Evolutionary conservation across 768 basidiomycete species (phyloP).

Genomic region (Mycena capillaripes): DNA sequence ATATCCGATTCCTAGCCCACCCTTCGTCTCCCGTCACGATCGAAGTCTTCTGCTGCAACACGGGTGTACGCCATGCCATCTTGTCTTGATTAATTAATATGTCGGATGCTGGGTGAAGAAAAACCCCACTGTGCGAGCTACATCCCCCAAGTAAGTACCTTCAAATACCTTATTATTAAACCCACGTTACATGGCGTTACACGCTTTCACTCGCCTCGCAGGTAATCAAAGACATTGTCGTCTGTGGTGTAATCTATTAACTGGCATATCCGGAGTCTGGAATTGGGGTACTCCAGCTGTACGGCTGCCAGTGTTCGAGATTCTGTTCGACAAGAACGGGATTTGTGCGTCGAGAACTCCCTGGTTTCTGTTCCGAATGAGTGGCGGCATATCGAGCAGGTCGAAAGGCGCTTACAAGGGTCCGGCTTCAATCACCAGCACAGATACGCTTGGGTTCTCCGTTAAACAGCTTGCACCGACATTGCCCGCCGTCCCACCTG

Average conservation of each 20-base stretch:
- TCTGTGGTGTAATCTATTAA: slow-evolving; percentile 4
- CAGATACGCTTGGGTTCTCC: slow-evolving; percentile 2
- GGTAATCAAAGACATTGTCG: background rate
- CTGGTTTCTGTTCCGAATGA: background rate
- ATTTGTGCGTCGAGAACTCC: slow-evolving; percentile 4
- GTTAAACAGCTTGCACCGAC: slow-evolving; percentile 3
- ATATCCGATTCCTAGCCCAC: slow-evolving; percentile 47
- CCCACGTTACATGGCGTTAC: background rate
- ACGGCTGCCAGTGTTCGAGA: background rate
- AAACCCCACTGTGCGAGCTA: slow-evolving; percentile 13
- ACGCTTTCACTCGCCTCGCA: slow-evolving; percentile 1
- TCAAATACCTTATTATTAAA: slow-evolving; percentile 4
- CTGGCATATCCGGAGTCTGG: background rate
- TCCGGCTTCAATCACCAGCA: slow-evolving; percentile 13
- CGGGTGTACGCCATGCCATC: slow-evolving; percentile 40
- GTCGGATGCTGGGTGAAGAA: background rate
- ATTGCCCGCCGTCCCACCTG: background rate
- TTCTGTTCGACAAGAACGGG: background rate
- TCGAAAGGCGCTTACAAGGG: slow-evolving; percentile 3
- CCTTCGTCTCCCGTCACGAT: slow-evolving; percentile 46
- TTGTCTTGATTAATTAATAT: background rate
- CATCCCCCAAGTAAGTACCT: slow-evolving; percentile 14
- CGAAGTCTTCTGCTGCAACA: slow-evolving; percentile 45
- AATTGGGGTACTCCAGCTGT: slow-evolving; percentile 20
- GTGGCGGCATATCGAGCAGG: background rate